Evolutionary conservation across 768 basidiomycete species (phyloP), one percentile per base, ranked within the genome.

Genomic region (Trichaptum fuscoviolaceum): DNA sequence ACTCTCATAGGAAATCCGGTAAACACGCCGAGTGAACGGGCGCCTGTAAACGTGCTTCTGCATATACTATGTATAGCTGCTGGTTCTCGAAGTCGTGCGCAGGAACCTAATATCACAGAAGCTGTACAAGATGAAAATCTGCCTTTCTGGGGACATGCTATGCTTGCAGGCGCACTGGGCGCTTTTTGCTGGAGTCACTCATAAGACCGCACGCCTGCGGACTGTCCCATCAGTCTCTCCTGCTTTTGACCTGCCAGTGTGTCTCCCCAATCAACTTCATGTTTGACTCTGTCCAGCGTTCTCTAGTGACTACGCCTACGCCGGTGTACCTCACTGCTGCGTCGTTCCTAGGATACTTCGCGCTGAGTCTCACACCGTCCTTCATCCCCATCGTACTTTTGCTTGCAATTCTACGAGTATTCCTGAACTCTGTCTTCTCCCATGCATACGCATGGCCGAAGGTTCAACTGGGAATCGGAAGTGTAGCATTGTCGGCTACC

Each of bases 301-400:
- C 42, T 20, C 42, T 52, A 12, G 42, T 52, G 3, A 52, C 42
- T 2, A 52, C 42, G 12, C 42, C 42, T 12, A 52, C 42, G 10
- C 42, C 42, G 10, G 42, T 52, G 15, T 52, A 52, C 42, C 42
- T 52, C 42, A 52, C 42, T 12, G 42, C 42, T 2, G 72, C 79
- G 25, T 52, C 74, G 20, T 24, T 24, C 0, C 66, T 80, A 0
- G 68, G 78, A 2, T n/a, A 34, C 0, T 66, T 77, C 7, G 72
- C 79, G 1, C 61, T 77, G 3, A 71, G 73, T 0, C 73, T 78
- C 0, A 57, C 73, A 8, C 77, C 80, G 0, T 68, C 69, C 8
- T 77, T 81, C 17, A 68, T 77, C 6, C 79, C 80, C 0, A n/a
- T 80, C 1, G 68, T 78, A 0, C 63, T 79, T 1, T 68, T 77